Evolutionary conservation across 345 rosid species (phyloP), one percentile per base, ranked within the genome.

Genomic region (Iberis pinnata): DNA sequence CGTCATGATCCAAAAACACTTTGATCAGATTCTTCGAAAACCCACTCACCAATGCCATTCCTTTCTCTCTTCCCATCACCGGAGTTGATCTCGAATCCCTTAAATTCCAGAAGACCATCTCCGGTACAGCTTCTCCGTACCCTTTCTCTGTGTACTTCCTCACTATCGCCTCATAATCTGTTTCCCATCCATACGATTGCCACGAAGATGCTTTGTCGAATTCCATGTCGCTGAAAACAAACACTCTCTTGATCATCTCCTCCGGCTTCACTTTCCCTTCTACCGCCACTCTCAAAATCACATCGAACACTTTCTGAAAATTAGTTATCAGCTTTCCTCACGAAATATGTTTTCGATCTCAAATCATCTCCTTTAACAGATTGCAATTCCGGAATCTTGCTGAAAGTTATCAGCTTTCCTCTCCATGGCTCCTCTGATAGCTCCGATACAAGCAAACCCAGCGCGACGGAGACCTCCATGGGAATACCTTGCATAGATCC

Each of bases 171-270:
- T 69, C 61, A 32, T 82, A 65, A 41, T 78, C 78, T 0, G 80
- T 77, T 42, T 78, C 86, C 80, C 80, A 73, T 1, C n/a, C n/a
- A n/a, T n/a, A n/a, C n/a, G n/a, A n/a, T n/a, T n/a, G n/a, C n/a
- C n/a, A n/a, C n/a, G n/a, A n/a, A n/a, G n/a, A n/a, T 43, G 41
- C 44, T 64, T 49, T 29, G 51, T 79, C 74, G 11, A 81, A 81
- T 16, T 76, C 84, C 92, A 79, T 81, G 35, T 78, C 88, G 29
- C 84, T 83, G 43, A 83, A 83, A 56, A 83, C 84, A 48, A 86
- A 74, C 43, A 77, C 43, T 66, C 75, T 60, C 64, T 78, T 76
- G 12, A 83, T 72, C 86, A 80, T 83, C 49, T 77, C 60, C 12
- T 81, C 84, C 57, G 15, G 57, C 70, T 52, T 74, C 47, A 2